Evolutionary conservation across 176 grass and related monocot species (phyloP), one percentile per base, ranked within the genome.

Genomic region (Zoysia japonica): DNA sequence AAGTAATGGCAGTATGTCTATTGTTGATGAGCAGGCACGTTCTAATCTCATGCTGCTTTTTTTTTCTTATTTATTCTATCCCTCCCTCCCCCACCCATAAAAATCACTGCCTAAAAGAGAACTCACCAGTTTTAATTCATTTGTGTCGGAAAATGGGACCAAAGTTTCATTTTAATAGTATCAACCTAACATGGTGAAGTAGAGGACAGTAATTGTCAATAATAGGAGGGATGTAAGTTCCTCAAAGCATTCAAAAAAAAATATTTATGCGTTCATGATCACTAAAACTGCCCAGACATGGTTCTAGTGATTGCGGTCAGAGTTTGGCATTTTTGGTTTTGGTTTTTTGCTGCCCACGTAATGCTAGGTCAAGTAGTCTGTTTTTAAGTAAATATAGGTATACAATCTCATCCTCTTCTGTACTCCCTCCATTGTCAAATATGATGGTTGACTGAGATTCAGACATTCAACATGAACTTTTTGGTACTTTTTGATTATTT

Each of bases 1-100:
- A 71, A 87, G 63, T 68, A 94, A 94, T 13, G 92, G 89, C 6
- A 83, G 84, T 45, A 57, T 82, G 65, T 84, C 80, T 52, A 83
- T 68, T 71, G 46, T 86, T 17, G 60, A 75, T 89, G 86, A 81
- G 5, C 64, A 91, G 77, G 78, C 84, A 57, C 13, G 45, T 76
- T 84, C 61, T 74, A 57, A 54, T 80, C 28, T 74, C 16, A 39
- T 61, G 17, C 62, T 10, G 61, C 67, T 60, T 13, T 79, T 37
- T 78, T 66, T 78, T 35, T 68, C 7, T 42, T 14, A 13, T 81
- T 45, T 10, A 6, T 48, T 45, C 9, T 16, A 62, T 70, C 67
- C 19, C 38, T 19, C 47, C 6, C 20, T 36, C 28, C 28, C 28
- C 28, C 28, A 28, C 28, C 28, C 28, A 28, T 28, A 28, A 28